These are phyloP conservation scores for Cercospora sp. DNA, from an alignment of 2,329 filamentous ascomycete genomes.

Conservation along the genomic window DNA sequence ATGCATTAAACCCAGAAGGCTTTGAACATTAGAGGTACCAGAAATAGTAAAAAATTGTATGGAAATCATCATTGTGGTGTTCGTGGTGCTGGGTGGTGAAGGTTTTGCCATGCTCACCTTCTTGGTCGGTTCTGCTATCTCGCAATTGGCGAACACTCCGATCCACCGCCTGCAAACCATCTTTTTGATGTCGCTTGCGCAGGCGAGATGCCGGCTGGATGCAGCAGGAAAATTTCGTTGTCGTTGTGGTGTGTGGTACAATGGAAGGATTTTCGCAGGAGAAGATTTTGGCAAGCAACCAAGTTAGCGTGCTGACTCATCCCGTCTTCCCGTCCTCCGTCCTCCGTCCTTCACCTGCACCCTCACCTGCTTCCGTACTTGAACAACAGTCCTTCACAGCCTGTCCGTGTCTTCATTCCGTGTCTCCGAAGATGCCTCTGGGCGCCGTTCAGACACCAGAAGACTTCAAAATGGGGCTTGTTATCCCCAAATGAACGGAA, in stretches of 20 bases:
- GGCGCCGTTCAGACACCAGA: background rate
- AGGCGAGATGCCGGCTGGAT: conserved; percentile 10
- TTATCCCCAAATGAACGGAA: background rate
- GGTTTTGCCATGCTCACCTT: conserved; percentile 1
- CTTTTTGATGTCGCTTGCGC: background rate
- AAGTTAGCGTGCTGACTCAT: background rate
- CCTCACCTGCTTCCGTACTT: background rate
- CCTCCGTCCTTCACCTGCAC: background rate
- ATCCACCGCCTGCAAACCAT: background rate
- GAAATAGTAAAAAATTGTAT: conserved; percentile 61
- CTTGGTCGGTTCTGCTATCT: background rate
- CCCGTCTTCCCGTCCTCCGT: background rate
- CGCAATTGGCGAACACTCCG: background rate
- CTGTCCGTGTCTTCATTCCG: background rate
- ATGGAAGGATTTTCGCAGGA: conserved; percentile 1
- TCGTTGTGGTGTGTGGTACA: background rate
- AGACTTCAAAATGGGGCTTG: background rate
- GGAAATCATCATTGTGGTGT: conserved; percentile 24
- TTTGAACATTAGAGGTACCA: conserved; percentile 98
- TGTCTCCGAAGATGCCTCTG: background rate
- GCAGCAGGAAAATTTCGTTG: conserved; percentile 6
- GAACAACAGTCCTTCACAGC: background rate
- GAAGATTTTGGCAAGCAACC: background rate
- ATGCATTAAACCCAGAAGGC: conserved; percentile 67
- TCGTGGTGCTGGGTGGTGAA: background rate